Conservation (phyloP, 495 filamentous ascomycete species). For the Neurospora discreta region DNA sequence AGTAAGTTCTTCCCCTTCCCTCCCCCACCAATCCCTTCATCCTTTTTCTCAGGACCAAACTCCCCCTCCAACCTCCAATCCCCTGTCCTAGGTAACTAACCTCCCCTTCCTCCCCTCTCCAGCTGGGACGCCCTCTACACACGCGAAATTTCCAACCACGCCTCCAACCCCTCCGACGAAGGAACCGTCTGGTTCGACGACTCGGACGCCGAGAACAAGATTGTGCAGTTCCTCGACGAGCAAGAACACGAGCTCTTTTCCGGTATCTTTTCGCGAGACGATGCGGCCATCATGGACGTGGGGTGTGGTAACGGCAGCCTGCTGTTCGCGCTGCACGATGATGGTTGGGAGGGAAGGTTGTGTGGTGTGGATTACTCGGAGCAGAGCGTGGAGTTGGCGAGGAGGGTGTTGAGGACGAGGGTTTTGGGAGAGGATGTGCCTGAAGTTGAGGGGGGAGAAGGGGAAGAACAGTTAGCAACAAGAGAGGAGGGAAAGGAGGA, state of each 20-base stretch:
- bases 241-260: constrained; percentile 15
- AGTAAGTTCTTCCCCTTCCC: constrained; percentile 33
- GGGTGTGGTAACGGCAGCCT: constrained; percentile 91
- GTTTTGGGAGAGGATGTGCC: constrained; percentile 12
- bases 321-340: constrained; percentile 59
- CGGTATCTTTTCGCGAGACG: constrained; percentile 3
- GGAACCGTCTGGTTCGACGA: constrained; percentile 73
- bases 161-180: constrained; percentile 47
- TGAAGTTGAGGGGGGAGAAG: constrained; percentile 4
- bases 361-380: constrained; percentile 82
- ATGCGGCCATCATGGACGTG: constrained; percentile 50
- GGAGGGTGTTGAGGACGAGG: constrained; percentile 30
- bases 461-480: not conserved
- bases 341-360: constrained; percentile 48
- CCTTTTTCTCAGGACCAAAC: not conserved
- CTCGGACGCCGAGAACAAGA: constrained; percentile 51
- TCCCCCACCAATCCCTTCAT: not conserved
- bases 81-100: not conserved
- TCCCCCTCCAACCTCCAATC: not conserved
- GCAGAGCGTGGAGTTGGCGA: constrained; percentile 60
- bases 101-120: not conserved
- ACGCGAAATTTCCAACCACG: constrained; percentile 49
- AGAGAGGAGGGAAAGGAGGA: constrained; percentile 3
- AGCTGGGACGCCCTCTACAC: constrained; percentile 64
- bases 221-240: constrained; percentile 43